Evolutionary conservation across 352 stramenopile species (phyloP), one percentile per base, ranked within the genome.

Genomic region (Pythium chondricola): DNA sequence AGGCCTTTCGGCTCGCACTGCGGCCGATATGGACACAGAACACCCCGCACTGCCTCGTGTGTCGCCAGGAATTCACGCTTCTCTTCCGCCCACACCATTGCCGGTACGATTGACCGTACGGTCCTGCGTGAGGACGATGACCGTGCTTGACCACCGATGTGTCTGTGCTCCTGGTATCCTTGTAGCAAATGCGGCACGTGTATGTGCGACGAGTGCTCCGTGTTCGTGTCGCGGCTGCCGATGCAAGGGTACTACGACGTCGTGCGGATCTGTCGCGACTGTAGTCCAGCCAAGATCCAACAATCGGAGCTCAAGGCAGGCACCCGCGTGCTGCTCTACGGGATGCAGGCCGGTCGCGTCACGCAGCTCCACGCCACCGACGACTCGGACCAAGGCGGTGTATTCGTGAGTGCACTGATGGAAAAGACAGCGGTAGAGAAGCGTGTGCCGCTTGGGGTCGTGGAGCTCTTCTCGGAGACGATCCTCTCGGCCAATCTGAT

Each of bases 161-260:
- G 33, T 13, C 5, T 9, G 10, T 38, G 30, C 7, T 45, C 2
- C 36, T 14, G 6, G 7, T 22, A 7, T 42, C 11, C 17, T 43
- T 83, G 74, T n/a, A n/a, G n/a, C 27, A 90, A 93, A 48, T 93
- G 81, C 41, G 78, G 81, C 11, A 90, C 74, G 13, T 90, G 81
- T 43, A 88, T 93, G 69, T 93, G 81, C 36, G 74, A 88, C n/a
- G 71, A 88, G 30, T 93, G 81, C 58, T 89, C 78, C 0, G 72
- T 88, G 32, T 83, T 87, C 43, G 78, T 83, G 11, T 72, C 80
- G 3, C 69, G 79, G 5, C 43, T 93, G 29, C 78, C 81, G 3
- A 88, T 93, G 60, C 78, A 90, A 40, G 81, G 78, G 1, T 93
- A 93, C 55, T 90, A 88, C 51, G 72, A 87, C 18, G 71, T 76